A percentile compares a stretch with the other conserved stretches of the same genome.
Evolutionary conservation across 495 filamentous ascomycete species (phyloP).

Genomic region (Pyronema omphalodes): DNA sequence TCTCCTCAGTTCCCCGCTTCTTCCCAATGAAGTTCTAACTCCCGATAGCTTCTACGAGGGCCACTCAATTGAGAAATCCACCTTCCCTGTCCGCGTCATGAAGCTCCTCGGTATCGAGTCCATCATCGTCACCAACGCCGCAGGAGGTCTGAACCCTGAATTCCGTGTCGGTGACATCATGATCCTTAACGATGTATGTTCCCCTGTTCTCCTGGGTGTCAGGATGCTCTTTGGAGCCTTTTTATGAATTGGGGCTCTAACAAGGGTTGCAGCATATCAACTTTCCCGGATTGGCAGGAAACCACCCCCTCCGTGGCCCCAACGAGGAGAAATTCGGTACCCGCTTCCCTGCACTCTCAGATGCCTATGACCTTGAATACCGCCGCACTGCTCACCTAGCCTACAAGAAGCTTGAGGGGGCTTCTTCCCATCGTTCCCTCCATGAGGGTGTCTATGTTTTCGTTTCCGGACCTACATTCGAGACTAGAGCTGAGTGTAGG

Average conservation of each 20-base stretch:
- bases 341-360: constrained; percentile 53
- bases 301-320: constrained; percentile 51
- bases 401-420: constrained; percentile 33
- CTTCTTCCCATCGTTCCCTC: constrained; percentile 24
- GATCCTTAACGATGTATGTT: constrained; percentile 46
- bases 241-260: neutral
- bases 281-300: constrained; percentile 48
- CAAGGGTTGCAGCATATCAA: constrained; percentile 41
- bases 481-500: constrained; percentile 60
- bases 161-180: constrained; percentile 58
- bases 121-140: constrained; percentile 57
- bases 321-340: constrained; percentile 50
- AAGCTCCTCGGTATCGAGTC: constrained; percentile 46
- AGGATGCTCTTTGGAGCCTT: constrained; percentile 5
- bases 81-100: constrained; percentile 54
- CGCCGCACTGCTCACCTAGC: constrained; percentile 40
- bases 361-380: constrained; percentile 57
- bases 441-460: constrained; percentile 65
- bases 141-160: constrained; percentile 50
- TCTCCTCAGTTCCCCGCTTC: neutral
- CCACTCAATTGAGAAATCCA: constrained; percentile 46
- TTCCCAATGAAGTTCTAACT: constrained; percentile 4
- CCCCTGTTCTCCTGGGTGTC: constrained; percentile 11
- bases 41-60: constrained; percentile 55
- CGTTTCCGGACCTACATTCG: constrained; percentile 56